Evolutionary conservation across 305 asterid genomes (phyloP), one percentile per base, ranked within the genome.

Genomic region (Fraxinus dipetala): DNA sequence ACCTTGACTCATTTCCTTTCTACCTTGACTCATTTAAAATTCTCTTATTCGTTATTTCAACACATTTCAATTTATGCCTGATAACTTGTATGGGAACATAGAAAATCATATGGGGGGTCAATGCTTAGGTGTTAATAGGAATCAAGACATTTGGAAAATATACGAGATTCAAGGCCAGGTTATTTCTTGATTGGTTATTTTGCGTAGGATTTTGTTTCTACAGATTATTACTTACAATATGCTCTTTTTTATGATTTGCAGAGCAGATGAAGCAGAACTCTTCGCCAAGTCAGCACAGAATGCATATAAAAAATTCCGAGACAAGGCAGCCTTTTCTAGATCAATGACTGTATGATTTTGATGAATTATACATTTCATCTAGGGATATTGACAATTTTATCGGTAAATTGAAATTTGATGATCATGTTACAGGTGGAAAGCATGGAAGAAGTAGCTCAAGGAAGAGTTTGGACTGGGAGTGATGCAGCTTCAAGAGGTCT

Each of bases 371-470:
- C 78, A 79, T 78, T 79, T 80, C 84, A 36, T 56, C 2, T 36
- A 51, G 6, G 6, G 59, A 63, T 70, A 24, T 77, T 20, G 70
- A 40, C 45, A 59, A 73, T 73, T 79, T 14, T 79, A 61, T 36
- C 14, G 24, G 79, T 79, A 48, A 78, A 76, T 35, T 85, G 85
- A 83, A 74, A 72, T 83, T 81, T 74, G 56, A 84, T 72, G 51
- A 75, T 78, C 28, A 14, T 78, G 38, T 80, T 83, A 38, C 89
- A 94, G 97, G 89, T 91, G 78, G 96, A 92, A 81, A 88, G 92
- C 84, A 94, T 93, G 97, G 98, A 94, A 88, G 97, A 92, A 84
- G 92, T 93, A 76, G 98, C 98, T 43, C 98, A 94, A 87, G 98
- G 98, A 80, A 92, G 98, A 85, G 98, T 94, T 80, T 94, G 98